These are phyloP conservation scores for Eimeria praecox DNA, from an alignment of 169 alveolate genomes.

Conservation along the genomic window DNA sequence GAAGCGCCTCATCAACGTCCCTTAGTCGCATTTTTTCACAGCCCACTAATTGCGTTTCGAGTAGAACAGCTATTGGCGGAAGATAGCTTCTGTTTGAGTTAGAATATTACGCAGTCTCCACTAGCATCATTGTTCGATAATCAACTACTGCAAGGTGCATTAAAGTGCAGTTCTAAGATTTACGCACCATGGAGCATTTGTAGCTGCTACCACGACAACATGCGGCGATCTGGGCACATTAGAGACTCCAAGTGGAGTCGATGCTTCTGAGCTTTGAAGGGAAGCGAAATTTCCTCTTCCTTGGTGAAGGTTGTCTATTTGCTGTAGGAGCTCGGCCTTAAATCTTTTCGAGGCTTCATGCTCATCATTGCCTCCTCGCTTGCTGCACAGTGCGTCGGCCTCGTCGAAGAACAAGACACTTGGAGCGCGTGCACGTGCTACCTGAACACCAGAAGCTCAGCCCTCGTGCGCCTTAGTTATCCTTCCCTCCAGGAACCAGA, in stretches of 20 bases:
- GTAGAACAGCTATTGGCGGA: not conserved
- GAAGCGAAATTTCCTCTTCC: not conserved
- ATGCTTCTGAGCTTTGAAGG: not conserved
- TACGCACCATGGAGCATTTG: constrained; percentile 83
- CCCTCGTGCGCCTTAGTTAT: not conserved
- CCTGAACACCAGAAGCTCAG: constrained; percentile 85
- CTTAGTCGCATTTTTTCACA: constrained; percentile 88
- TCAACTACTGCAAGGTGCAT: not conserved
- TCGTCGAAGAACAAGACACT: constrained; percentile 96
- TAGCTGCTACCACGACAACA: constrained; percentile 85
- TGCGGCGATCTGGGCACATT: not conserved
- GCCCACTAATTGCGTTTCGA: not conserved
- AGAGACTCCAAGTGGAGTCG: not conserved
- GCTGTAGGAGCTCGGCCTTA: constrained; percentile 93
- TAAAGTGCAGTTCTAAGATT: not conserved
- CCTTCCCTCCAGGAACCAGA: not conserved
- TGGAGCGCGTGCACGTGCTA: constrained; percentile 96
- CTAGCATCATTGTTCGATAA: not conserved
- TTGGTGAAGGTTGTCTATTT: constrained; percentile 93
- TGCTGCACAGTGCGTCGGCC: constrained; percentile 93
- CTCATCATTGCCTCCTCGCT: constrained; percentile 91
- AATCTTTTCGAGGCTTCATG: constrained; percentile 95
- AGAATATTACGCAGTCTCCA: not conserved
- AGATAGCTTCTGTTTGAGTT: not conserved
- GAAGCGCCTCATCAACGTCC: constrained; percentile 97